Evolutionary conservation across 805 yeast species (phyloP).

Genomic region (Schizosaccharomyces osmophilus): DNA sequence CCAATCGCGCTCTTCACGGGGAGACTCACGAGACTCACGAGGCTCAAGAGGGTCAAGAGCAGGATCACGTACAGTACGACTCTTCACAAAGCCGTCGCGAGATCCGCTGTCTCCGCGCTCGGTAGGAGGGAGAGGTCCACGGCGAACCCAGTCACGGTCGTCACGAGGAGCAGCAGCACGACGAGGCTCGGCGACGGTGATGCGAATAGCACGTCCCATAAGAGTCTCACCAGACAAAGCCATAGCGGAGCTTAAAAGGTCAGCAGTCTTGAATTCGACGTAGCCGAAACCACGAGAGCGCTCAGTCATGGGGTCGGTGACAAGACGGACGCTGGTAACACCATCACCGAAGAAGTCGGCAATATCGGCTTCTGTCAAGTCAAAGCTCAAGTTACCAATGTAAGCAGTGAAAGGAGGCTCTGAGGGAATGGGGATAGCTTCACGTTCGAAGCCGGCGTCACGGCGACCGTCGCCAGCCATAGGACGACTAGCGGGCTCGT

Average conservation of each 20-base stretch:
- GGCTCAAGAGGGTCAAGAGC: constrained; percentile 3
- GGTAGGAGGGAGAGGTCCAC: constrained; percentile 26
- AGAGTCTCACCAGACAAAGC: constrained; percentile 47
- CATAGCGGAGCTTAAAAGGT: constrained; percentile 51
- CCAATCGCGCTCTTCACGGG: constrained; percentile 22
- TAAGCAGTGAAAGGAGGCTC: constrained; percentile 82
- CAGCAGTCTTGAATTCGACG: constrained; percentile 65
- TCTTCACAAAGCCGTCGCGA: background rate
- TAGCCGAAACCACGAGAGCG: constrained; percentile 72
- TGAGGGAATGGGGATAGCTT: constrained; percentile 69
- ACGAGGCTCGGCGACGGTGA: constrained; percentile 49
- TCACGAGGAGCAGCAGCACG: constrained; percentile 2
- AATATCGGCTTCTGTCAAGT: constrained; percentile 35
- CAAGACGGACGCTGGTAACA: constrained; percentile 43
- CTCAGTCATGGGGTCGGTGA: constrained; percentile 39
- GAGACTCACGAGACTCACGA: constrained; percentile 5
- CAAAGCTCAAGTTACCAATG: constrained; percentile 67
- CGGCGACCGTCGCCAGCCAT: background rate
- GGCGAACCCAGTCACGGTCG: constrained; percentile 12
- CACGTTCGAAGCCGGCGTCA: constrained; percentile 16
- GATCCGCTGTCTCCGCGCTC: constrained; percentile 17
- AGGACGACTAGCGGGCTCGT: background rate
- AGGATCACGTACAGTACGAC: background rate
- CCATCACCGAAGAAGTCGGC: constrained; percentile 17
- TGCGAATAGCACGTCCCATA: constrained; percentile 41